Conservation (phyloP, 1,284 basidiomycete species). For the Moesziomyces antarcticus region DNA sequence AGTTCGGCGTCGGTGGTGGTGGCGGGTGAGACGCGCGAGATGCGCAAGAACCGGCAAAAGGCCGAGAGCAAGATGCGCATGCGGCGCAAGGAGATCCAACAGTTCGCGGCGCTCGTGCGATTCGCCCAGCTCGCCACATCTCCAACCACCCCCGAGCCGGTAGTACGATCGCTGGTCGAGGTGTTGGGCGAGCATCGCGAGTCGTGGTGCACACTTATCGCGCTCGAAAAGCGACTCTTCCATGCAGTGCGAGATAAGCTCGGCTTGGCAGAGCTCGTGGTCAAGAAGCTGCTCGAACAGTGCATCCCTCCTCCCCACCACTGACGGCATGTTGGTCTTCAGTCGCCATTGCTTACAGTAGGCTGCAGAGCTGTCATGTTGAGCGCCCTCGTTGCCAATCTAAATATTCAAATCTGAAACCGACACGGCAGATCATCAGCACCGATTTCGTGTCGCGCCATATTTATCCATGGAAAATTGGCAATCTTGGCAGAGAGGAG, state of each 20-base stretch:
- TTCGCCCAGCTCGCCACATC: constrained; percentile 1
- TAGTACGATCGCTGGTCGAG: constrained; percentile 5
- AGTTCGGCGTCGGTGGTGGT: not conserved
- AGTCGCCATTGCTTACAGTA: too few relatives aligned
- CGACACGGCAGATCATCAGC: not conserved
- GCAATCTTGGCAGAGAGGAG: too few relatives aligned
- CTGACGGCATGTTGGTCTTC: too few relatives aligned
- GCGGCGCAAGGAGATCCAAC: constrained; percentile 20
- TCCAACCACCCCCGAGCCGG: not conserved
- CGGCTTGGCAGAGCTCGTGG: constrained; percentile 16
- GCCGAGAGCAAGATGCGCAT: constrained; percentile 34
- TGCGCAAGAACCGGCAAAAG: constrained; percentile 32
- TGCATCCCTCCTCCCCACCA: too few relatives aligned
- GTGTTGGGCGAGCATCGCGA: constrained; percentile 20
- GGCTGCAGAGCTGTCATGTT: not conserved
- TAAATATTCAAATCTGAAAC: not conserved
- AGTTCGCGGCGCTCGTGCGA: constrained; percentile 15
- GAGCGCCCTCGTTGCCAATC: too few relatives aligned
- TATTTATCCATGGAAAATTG: not conserved
- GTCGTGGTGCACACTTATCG: constrained; percentile 12
- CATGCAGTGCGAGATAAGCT: constrained; percentile 17
- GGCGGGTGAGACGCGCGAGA: constrained; percentile 24
- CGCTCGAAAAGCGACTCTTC: constrained; percentile 27
- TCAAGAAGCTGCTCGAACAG: constrained; percentile 9
- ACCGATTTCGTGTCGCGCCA: too few relatives aligned